Conservation (phyloP, 108 stramenopile species). For the Cyclotella baltica region DNA sequence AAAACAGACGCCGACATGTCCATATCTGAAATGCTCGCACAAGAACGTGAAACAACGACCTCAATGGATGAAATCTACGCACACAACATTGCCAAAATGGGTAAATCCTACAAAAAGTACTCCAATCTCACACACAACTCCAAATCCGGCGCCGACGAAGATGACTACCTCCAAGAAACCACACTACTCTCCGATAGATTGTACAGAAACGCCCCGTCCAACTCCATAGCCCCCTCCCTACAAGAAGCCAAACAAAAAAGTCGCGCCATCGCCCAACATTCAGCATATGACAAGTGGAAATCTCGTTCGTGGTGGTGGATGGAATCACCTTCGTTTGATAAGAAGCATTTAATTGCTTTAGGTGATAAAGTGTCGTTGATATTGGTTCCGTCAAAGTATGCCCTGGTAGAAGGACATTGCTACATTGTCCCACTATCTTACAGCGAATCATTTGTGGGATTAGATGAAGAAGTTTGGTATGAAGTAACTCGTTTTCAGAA, state of each 20-base stretch:
- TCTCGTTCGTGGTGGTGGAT: conserved; percentile 83
- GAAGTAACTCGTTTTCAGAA: conserved; percentile 71
- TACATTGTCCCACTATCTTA: conserved; percentile 50
- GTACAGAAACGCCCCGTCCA: conserved; percentile 13
- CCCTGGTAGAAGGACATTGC: conserved; percentile 49
- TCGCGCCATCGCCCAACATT: conserved; percentile 60
- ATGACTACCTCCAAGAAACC: conserved; percentile 39
- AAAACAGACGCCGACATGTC: conserved; percentile 64
- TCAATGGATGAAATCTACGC: conserved; percentile 75
- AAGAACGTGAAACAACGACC: conserved; percentile 37
- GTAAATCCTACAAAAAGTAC: conserved; percentile 56
- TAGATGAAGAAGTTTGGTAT: conserved; percentile 73
- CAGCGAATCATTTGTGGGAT: conserved; percentile 62
- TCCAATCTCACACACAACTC: conserved; percentile 28
- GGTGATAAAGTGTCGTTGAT: conserved; percentile 75
- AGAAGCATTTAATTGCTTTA: conserved; percentile 66
- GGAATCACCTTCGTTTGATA: conserved; percentile 67
- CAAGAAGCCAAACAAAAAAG: conserved; percentile 19
- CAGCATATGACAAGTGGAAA: conserved; percentile 59
- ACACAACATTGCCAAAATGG: conserved; percentile 66
- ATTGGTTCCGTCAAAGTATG: conserved; percentile 63
- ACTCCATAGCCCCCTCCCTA: not conserved
- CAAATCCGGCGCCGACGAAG: conserved; percentile 58
- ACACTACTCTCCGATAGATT: conserved; percentile 32
- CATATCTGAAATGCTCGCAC: conserved; percentile 57